Conservation (phyloP, 257 asterid genomes). For the Primulina eburnea region DNA sequence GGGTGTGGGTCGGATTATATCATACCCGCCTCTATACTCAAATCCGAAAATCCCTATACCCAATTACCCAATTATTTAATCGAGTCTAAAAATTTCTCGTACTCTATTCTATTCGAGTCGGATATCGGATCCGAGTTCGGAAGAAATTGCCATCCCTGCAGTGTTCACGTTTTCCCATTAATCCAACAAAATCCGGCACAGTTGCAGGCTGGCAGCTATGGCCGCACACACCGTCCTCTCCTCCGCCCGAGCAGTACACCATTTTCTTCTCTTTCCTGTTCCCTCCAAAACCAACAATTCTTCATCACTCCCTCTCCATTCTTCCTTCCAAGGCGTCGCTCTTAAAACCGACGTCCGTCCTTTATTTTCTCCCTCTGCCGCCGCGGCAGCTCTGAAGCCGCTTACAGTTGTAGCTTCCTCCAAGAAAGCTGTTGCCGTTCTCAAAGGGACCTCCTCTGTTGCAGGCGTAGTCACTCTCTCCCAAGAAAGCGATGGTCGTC, state of each 20-base stretch:
- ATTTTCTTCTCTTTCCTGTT: constrained; percentile 15
- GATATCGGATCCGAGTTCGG: too few species aligned
- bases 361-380: constrained; percentile 39
- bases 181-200: too few species aligned
- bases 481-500: constrained; percentile 63
- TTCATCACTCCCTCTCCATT: constrained; percentile 31
- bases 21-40: too few species aligned
- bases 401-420: constrained; percentile 62
- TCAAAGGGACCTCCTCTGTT: constrained; percentile 67
- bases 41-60: too few species aligned
- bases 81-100: too few species aligned
- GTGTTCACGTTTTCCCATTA: too few species aligned
- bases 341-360: constrained; percentile 52
- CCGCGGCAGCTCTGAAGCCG: constrained; percentile 51
- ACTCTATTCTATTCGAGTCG: too few species aligned
- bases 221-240: constrained; percentile 61
- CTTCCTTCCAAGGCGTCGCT: constrained; percentile 65
- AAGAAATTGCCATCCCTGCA: too few species aligned
- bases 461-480: constrained; percentile 90
- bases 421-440: constrained; percentile 85
- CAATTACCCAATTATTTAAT: too few species aligned
- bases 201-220: constrained; percentile 45
- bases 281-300: too few species aligned
- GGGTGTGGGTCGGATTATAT: too few species aligned
- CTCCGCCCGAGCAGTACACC: constrained; percentile 33